phyloP scores from a whole-genome alignment of 1,284 basidiomycete species.

The Leccinum insigne region DNA sequence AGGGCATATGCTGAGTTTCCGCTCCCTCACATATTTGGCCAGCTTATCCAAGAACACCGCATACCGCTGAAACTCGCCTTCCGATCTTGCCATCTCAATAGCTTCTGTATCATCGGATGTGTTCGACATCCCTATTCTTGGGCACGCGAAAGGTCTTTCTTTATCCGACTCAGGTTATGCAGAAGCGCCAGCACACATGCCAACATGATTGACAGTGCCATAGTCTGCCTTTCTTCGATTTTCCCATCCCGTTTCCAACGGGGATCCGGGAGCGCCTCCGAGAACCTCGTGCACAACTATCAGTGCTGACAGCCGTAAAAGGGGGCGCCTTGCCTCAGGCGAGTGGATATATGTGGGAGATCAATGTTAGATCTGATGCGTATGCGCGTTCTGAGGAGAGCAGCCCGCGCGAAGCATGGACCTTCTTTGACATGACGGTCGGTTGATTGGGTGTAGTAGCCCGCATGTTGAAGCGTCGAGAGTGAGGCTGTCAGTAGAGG shows the following conservation, averaged over 20 bases:
- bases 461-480: conserved; percentile 15
- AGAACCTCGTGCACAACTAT: conserved; percentile 74
- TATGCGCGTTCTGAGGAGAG: conserved; percentile 86
- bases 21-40: no score
- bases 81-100: no score
- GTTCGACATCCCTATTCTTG: no score
- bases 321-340: conserved; percentile 54
- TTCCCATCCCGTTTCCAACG: conserved; percentile 22
- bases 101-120: no score
- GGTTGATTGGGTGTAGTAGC: conserved; percentile 21
- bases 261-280: conserved; percentile 26
- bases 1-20: no score
- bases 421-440: conserved; percentile 61
- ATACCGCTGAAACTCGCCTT: no score
- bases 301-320: conserved; percentile 4
- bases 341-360: conserved; percentile 81
- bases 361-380: conserved; percentile 83
- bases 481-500: conserved; percentile 27
- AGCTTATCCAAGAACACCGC: no score
- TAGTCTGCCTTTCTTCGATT: conserved; percentile 43
- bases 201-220: conserved; percentile 26
- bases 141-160: no score
- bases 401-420: conserved; percentile 83
- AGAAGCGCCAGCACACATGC: conserved; percentile 39
- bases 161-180: no score